Evolutionary conservation across 768 basidiomycete genomes (phyloP).

Genomic region (Boletus rufocinnamomeus): DNA sequence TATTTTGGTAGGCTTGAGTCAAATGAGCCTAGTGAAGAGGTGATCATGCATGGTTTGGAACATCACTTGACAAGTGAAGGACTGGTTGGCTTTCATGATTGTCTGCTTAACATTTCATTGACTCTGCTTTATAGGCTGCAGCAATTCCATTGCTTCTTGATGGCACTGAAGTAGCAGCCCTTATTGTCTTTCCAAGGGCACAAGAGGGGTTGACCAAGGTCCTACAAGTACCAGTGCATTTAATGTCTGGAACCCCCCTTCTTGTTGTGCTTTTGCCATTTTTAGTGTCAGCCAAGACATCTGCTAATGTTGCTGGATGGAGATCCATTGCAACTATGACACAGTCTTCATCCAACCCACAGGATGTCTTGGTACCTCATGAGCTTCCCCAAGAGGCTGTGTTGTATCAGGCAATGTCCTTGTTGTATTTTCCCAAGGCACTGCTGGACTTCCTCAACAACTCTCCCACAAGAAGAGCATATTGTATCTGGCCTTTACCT

Average conservation of each 20-base stretch:
- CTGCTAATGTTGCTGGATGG: constrained; percentile 17
- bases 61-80: constrained; percentile 48
- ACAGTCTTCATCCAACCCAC: constrained; percentile 1
- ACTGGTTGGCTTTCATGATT: constrained; percentile 41
- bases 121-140: constrained; percentile 43
- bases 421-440: constrained; percentile 49
- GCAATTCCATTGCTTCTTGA: constrained; percentile 51
- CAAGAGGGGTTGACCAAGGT: constrained; percentile 37
- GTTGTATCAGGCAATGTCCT: constrained; percentile 28
- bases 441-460: constrained; percentile 49
- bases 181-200: constrained; percentile 55
- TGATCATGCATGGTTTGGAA: constrained; percentile 43
- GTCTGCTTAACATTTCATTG: constrained; percentile 1
- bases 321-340: constrained; percentile 14
- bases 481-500: constrained; percentile 49
- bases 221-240: constrained; percentile 44
- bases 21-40: constrained; percentile 40
- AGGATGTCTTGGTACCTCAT: constrained; percentile 1
- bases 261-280: constrained; percentile 33
- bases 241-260: constrained; percentile 19
- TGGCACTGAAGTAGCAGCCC: constrained; percentile 47
- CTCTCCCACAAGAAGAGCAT: constrained; percentile 39
- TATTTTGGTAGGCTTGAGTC: constrained; percentile 57
- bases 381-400: constrained; percentile 13
- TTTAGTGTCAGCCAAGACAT: constrained; percentile 18